phyloP scores from a whole-genome alignment of 176 grass and related monocot genomes.

The Triticum timopheevii region DNA sequence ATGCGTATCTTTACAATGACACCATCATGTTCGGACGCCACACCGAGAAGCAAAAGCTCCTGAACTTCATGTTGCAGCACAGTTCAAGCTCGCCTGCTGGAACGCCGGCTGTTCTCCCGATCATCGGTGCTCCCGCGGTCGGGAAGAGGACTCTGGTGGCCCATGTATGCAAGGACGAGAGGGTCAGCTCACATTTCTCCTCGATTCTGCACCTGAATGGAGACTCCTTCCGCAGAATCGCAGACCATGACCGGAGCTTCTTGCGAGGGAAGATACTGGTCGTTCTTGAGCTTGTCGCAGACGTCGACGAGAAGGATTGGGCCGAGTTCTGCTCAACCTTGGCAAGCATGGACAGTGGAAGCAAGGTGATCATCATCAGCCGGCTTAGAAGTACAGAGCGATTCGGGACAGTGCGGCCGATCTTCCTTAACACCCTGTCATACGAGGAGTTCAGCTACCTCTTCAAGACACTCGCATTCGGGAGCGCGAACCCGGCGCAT shows the following conservation, averaged over 20 bases:
- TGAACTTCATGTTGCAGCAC: neutral
- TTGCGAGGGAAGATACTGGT: neutral
- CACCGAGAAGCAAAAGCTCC: neutral
- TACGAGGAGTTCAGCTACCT: neutral
- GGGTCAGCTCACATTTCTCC: neutral
- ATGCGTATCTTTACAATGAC: neutral
- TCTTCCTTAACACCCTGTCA: neutral
- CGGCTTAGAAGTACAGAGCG: neutral
- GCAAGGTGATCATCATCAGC: neutral
- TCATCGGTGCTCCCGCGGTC: neutral
- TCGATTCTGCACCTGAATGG: neutral
- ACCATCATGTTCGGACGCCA: neutral
- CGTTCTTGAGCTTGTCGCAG: neutral
- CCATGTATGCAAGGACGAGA: neutral
- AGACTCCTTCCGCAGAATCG: neutral
- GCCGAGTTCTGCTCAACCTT: neutral
- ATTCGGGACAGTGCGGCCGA: neutral
- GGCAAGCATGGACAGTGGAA: neutral
- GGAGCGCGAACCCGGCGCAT: neutral
- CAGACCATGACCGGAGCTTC: neutral
- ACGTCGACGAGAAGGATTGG: neutral
- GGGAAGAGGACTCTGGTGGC: neutral
- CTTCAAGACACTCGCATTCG: neutral
- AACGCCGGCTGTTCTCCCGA: neutral
- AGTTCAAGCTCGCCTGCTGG: neutral